Evolutionary conservation across 2,329 filamentous ascomycete genomes (phyloP), one percentile per base, ranked within the genome.

Genomic region (Gliomastix tumulicola): DNA sequence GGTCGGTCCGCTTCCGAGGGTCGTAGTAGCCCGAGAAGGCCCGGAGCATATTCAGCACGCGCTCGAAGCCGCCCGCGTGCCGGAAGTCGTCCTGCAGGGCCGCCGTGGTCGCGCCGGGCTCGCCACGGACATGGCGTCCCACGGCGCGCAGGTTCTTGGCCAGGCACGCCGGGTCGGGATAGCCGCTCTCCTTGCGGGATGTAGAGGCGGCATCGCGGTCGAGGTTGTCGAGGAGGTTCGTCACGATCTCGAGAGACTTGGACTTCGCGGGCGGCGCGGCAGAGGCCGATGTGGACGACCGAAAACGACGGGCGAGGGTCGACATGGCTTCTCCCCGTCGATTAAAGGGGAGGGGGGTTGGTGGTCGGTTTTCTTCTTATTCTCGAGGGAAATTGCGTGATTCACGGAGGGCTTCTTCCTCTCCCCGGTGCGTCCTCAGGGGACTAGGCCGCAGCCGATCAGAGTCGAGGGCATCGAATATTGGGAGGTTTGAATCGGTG

Each of bases 31-130:
- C 83, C 2, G 84, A 82, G 43, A 88, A 79, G 37, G 76, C 72
- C 40, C 80, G 74, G 17, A 94, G 64, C 19, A 85, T 71, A 30
- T 77, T 68, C 36, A 95, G 67, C 17, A 94, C 63, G 30, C 73
- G 71, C 49, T 87, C 77, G 57, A 94, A 95, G 49, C 89, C 89
- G 39, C 75, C 70, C 19, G 88, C 72, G 52, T 86, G 79, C 46
- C 89, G 79, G 55, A 96, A 95, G 48, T 86, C 81, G 62, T 94
- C 86, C 62, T 88, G 87, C 6, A 68, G 64, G 4, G 68, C 57
- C 41, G 64, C 63, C 4, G 69, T 65, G 13, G 68, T 12, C 25
- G 38, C 20, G 20, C 32, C 57, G 27, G 63, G 51, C 9, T 71
- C 67, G 30, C 71, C 64, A n/a, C n/a, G n/a, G 20, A 79, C 57